Evolutionary conservation across 2,329 filamentous ascomycete species (phyloP).

Genomic region (Thermoascus crustaceus): DNA sequence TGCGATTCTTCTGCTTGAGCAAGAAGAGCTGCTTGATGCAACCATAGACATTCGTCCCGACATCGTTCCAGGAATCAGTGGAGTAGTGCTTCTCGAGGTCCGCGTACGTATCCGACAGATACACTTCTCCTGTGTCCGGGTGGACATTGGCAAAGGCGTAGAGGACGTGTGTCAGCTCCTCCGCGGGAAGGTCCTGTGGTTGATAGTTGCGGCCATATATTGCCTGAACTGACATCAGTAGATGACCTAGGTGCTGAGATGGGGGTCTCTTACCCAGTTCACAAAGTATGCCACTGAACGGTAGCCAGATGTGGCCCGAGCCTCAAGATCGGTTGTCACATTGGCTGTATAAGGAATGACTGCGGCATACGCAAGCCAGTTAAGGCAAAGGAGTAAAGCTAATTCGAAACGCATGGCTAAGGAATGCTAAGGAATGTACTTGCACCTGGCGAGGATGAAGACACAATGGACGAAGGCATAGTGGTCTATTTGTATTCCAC

Average conservation of each 20-base stretch:
- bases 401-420: too few relatives aligned
- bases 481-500: too few relatives aligned
- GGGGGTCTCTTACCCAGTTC: constrained; percentile 40
- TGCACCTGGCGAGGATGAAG: too few relatives aligned
- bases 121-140: constrained; percentile 72
- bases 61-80: constrained; percentile 57
- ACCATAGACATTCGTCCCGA: constrained; percentile 66
- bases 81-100: constrained; percentile 63
- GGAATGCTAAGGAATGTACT: too few relatives aligned
- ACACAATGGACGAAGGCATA: too few relatives aligned
- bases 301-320: constrained; percentile 10
- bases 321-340: not conserved
- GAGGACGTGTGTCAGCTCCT: constrained; percentile 82
- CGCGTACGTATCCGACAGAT: constrained; percentile 60
- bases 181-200: constrained; percentile 73
- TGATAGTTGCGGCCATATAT: constrained; percentile 79
- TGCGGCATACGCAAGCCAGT: constrained; percentile 3
- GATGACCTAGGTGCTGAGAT: too few relatives aligned
- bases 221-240: too few relatives aligned
- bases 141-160: constrained; percentile 87
- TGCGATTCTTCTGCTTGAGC: constrained; percentile 66
- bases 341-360: constrained; percentile 3
- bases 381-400: too few relatives aligned
- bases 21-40: constrained; percentile 38
- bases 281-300: constrained; percentile 39